Percentiles rank a stretch among this genome's conserved stretches.
These are phyloP conservation scores for Puccinia triticina DNA, from an alignment of 1,284 basidiomycete genomes.

Conservation along the genomic window DNA sequence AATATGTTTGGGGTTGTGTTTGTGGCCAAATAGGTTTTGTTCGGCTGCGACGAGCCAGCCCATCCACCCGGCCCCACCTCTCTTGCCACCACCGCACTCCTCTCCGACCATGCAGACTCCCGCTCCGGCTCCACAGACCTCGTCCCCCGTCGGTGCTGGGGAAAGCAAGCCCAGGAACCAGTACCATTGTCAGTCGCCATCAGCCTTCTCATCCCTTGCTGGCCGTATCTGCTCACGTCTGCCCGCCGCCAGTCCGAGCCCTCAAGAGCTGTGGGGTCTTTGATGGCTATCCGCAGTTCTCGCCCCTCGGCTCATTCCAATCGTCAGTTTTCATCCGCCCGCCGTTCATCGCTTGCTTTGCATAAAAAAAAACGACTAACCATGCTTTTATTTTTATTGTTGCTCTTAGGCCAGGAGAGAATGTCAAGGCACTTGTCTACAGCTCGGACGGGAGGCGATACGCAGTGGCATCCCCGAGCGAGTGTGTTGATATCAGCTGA, in stretches of 20 bases:
- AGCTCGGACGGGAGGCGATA: constrained; percentile 83
- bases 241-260: constrained; percentile 13
- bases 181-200: constrained; percentile 26
- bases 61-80: neutral
- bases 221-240: neutral
- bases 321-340: constrained; percentile 3
- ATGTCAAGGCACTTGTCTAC: constrained; percentile 78
- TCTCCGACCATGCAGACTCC: neutral
- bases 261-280: constrained; percentile 31
- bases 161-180: constrained; percentile 26
- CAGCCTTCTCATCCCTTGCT: neutral
- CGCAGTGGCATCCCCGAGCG: constrained; percentile 76
- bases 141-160: neutral
- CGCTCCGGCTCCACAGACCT: neutral
- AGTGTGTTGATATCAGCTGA: constrained; percentile 64
- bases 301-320: constrained; percentile 19
- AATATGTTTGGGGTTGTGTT: too few relatives aligned
- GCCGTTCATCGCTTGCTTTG: neutral
- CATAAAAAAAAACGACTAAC: neutral
- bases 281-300: constrained; percentile 34
- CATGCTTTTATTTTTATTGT: too few relatives aligned
- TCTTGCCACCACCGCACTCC: neutral
- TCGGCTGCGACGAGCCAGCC: too few relatives aligned
- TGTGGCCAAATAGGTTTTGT: too few relatives aligned
- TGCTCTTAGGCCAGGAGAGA: constrained; percentile 65